Percentiles rank a stretch among this genome's conserved stretches.
Evolutionary conservation across 2,329 filamentous ascomycete species (phyloP).

Genomic region (Paecilomyces variotii): DNA sequence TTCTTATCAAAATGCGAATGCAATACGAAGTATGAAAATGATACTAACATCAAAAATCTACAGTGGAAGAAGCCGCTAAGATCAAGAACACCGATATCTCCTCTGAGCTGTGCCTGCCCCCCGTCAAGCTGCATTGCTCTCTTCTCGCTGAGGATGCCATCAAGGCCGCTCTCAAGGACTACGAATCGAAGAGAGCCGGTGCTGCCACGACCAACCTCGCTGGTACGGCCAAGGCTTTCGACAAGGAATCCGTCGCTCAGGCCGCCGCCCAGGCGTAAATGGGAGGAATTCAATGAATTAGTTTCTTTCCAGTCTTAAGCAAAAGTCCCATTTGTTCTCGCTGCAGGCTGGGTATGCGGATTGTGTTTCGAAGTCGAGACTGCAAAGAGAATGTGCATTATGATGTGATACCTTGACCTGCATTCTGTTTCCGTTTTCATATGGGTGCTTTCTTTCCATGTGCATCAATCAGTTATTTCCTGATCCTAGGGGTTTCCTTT

Average conservation of each 20-base stretch:
- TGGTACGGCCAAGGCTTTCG: slow-evolving; percentile 44
- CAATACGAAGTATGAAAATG: slow-evolving; percentile 1
- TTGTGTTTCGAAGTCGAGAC: background rate
- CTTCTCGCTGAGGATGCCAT: slow-evolving; percentile 91
- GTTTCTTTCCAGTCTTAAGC: background rate
- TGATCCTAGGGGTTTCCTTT: background rate
- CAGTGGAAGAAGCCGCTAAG: slow-evolving; percentile 77
- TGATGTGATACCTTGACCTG: background rate
- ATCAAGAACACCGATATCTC: slow-evolving; percentile 98
- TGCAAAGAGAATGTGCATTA: background rate
- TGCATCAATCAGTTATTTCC: too few species aligned
- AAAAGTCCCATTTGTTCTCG: background rate
- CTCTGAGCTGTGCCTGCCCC: slow-evolving; percentile 83
- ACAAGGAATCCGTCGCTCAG: slow-evolving; percentile 6
- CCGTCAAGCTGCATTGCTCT: slow-evolving; percentile 85
- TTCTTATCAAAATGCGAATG: background rate
- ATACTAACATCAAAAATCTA: background rate
- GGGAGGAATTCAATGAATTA: background rate
- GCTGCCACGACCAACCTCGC: slow-evolving; percentile 66
- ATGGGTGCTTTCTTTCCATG: background rate
- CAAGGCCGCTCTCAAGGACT: slow-evolving; percentile 84
- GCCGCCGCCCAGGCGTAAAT: background rate
- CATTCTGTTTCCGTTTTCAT: background rate
- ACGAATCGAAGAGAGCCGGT: slow-evolving; percentile 83
- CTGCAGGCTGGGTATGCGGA: background rate